These are phyloP conservation scores for Fomes fomentarius DNA, from an alignment of 1,284 basidiomycete genomes.

Conservation along the genomic window DNA sequence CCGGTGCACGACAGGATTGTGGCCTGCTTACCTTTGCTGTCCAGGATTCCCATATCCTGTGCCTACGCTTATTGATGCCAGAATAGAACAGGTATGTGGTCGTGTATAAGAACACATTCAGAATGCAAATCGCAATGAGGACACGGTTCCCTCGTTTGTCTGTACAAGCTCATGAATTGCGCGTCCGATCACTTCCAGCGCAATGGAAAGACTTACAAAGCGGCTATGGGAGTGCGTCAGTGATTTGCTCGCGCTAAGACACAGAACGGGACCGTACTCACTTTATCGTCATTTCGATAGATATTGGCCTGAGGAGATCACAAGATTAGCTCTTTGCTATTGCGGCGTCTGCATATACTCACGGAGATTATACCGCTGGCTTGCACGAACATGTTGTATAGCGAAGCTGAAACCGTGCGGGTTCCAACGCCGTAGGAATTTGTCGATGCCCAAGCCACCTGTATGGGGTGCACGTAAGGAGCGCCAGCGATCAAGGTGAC, in stretches of 20 bases:
- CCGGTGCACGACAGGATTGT: no score
- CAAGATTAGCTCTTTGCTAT: no score
- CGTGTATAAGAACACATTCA: constrained; percentile 52
- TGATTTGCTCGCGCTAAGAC: neutral
- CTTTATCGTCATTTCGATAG: constrained; percentile 38
- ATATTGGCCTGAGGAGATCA: constrained; percentile 33
- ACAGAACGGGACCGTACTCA: constrained; percentile 7
- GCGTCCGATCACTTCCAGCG: no score
- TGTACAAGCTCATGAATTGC: constrained; percentile 21
- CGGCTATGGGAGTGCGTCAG: no score
- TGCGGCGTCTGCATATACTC: no score
- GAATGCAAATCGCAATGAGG: constrained; percentile 38
- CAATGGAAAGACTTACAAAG: constrained; percentile 46
- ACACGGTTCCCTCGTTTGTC: constrained; percentile 43
- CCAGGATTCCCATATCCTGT: constrained; percentile 56
- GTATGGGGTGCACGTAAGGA: constrained; percentile 47
- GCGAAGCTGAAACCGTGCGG: constrained; percentile 57
- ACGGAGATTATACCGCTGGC: constrained; percentile 54
- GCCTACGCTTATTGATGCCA: constrained; percentile 51
- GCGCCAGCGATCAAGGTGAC: constrained; percentile 59
- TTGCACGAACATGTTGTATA: constrained; percentile 71
- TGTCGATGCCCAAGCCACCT: constrained; percentile 65
- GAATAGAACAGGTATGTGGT: constrained; percentile 59
- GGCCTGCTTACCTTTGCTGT: constrained; percentile 50
- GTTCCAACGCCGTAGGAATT: constrained; percentile 63